Conservation (phyloP, 129 eudicot genomes). For the Daucus carota region DH1_v3.0 NC_030385.2:985501-986000, state of each 20-base stretch:
- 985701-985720: not conserved
- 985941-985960: no score
- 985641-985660: not conserved
- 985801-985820: not conserved
- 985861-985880: not conserved
- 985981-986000: not conserved
- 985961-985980: no score
- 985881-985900: not conserved
- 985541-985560: not conserved
- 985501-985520: not conserved
- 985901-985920: not conserved
- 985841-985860: not conserved
- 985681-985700: not conserved
- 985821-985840: not conserved
- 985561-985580: not conserved
- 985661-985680: not conserved
- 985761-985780: not conserved
- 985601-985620: not conserved
- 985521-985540: not conserved
- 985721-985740: not conserved
- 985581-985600: not conserved
- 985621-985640: not conserved
- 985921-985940: no score
- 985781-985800: not conserved
- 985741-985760: not conserved